Evolutionary conservation across 2,329 filamentous ascomycete species (phyloP).

Genomic region (Cladosporium sp.): DNA sequence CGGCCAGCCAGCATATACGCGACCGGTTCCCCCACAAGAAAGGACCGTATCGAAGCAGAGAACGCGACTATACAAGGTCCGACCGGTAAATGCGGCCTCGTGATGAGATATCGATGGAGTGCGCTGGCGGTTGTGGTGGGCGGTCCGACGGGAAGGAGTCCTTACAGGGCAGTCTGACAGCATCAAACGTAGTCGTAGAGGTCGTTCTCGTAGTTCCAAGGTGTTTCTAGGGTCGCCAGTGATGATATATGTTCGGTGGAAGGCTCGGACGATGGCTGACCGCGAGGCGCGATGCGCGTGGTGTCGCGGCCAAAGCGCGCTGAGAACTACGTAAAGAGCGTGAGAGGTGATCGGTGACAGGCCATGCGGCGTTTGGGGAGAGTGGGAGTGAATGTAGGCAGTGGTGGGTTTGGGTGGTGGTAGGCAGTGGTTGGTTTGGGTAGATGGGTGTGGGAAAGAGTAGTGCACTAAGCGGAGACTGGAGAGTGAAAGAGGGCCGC

Average conservation of each 20-base stretch:
- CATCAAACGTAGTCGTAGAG: conserved; percentile 16
- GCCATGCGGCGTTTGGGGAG: conserved; percentile 52
- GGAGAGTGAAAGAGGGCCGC: too few species aligned
- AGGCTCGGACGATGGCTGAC: conserved; percentile 31
- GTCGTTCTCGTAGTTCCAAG: conserved; percentile 26
- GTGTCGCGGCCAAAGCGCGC: conserved; percentile 19
- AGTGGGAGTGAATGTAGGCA: conserved; percentile 22
- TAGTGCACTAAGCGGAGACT: too few species aligned
- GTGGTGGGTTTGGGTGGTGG: conserved; percentile 21
- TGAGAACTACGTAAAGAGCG: conserved; percentile 31
- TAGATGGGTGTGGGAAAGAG: background rate
- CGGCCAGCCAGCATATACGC: conserved; percentile 38
- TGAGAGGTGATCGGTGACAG: conserved; percentile 52
- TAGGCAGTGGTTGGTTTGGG: background rate
- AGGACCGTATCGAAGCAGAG: conserved; percentile 28
- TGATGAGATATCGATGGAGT: conserved; percentile 31
- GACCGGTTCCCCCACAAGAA: conserved; percentile 43
- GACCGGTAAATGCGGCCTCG: conserved; percentile 39
- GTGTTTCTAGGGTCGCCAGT: conserved; percentile 18
- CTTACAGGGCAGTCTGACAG: conserved; percentile 22
- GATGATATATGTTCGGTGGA: conserved; percentile 33
- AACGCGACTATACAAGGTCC: conserved; percentile 38
- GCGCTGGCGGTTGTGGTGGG: conserved; percentile 24
- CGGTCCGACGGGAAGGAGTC: conserved; percentile 23
- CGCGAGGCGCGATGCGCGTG: conserved; percentile 24